A percentile compares a stretch with the other conserved stretches of the same genome.
Conservation (phyloP, 169 alveolate genomes). For the Cryptosporidium sp. region DNA sequence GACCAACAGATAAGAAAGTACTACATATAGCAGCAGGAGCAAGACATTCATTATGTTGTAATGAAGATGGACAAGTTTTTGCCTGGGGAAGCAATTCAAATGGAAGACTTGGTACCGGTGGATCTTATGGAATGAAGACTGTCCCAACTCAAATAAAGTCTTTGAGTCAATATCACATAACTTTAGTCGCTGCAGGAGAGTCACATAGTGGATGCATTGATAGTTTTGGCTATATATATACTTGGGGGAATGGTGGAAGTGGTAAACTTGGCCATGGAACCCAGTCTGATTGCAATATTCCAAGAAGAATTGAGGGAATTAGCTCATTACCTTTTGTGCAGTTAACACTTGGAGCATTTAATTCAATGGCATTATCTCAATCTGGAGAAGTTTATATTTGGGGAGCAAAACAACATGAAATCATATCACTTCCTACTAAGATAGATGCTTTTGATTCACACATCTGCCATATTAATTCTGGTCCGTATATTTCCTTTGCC, state of each 20-base stretch:
- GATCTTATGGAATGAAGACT: conserved; percentile 38
- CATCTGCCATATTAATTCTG: conserved; percentile 41
- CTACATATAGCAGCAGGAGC: conserved; percentile 65
- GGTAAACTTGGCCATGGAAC: conserved; percentile 86
- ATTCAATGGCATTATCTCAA: conserved; percentile 42
- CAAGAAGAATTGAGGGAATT: conserved; percentile 49
- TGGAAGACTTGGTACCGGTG: conserved; percentile 52
- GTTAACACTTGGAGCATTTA: conserved; percentile 52
- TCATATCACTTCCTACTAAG: conserved; percentile 28
- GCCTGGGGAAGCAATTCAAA: conserved; percentile 68
- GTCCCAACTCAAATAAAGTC: conserved; percentile 28
- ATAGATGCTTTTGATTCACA: conserved; percentile 32
- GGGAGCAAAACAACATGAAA: conserved; percentile 58
- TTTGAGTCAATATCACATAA: conserved; percentile 28
- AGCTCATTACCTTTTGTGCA: conserved; percentile 56
- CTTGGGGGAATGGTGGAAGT: conserved; percentile 89
- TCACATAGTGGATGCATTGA: conserved; percentile 90
- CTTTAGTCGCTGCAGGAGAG: conserved; percentile 86
- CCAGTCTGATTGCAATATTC: conserved; percentile 28
- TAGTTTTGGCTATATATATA: conserved; percentile 84
- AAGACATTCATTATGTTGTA: conserved; percentile 58
- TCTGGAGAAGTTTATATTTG: conserved; percentile 67
- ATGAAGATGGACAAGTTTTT: conserved; percentile 31
- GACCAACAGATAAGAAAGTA: conserved; percentile 3
- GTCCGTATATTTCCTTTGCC: conserved; percentile 61